phyloP scores from a whole-genome alignment of 202 grass and related monocot species.

The Zizania palustris region DNA sequence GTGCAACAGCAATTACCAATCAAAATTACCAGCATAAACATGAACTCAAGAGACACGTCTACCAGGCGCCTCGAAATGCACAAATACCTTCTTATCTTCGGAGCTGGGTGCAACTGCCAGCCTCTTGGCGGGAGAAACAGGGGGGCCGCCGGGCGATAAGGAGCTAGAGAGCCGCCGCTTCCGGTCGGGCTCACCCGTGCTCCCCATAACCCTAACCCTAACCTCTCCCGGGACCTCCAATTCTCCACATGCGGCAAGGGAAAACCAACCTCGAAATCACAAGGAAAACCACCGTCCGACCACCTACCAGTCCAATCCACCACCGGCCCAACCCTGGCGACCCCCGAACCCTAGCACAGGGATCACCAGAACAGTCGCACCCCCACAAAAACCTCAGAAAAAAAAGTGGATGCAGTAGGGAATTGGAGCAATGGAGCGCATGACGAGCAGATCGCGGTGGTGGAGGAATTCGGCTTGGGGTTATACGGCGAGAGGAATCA shows the following conservation, averaged over 20 bases:
- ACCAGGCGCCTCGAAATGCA: neutral
- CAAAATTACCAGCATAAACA: neutral
- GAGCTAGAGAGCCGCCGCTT: constrained; percentile 60
- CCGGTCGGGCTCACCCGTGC: constrained; percentile 68
- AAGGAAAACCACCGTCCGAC: neutral
- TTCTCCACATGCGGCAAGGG: constrained; percentile 5
- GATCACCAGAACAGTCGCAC: constrained; percentile 9
- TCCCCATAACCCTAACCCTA: constrained; percentile 59
- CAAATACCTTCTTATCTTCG: constrained; percentile 65
- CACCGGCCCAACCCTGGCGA: neutral
- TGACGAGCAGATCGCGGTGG: neutral
- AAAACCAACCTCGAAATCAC: neutral
- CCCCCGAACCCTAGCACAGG: neutral
- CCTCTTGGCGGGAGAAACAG: constrained; percentile 49
- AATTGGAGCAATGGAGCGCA: neutral
- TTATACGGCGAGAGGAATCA: neutral
- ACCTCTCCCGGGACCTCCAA: constrained; percentile 6
- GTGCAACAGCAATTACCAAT: constrained; percentile 5
- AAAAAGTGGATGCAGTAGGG: neutral
- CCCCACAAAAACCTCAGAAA: neutral
- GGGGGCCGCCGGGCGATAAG: constrained; percentile 47
- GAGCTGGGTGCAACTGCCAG: constrained; percentile 41
- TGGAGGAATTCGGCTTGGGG: neutral
- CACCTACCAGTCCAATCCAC: neutral
- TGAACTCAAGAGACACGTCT: neutral